phyloP scores from a whole-genome alignment of 2,329 filamentous ascomycete genomes.

The Neodidymelliopsis sp. region DNA sequence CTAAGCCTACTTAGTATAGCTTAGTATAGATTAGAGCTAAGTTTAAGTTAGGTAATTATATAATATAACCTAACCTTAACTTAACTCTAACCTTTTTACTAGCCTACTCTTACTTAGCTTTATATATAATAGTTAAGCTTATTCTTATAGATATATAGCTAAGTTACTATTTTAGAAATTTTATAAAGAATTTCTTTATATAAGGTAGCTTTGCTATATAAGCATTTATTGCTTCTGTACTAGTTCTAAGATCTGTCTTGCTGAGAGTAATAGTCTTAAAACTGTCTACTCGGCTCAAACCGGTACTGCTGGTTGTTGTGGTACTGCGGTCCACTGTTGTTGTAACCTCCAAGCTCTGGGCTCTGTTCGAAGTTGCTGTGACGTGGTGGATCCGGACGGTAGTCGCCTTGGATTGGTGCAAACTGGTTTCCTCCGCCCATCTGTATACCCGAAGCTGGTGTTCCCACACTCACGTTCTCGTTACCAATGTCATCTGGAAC shows the following conservation, averaged over 20 bases:
- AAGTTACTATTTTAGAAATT: too few species aligned
- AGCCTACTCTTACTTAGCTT: too few species aligned
- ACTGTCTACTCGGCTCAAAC: slow-evolving; percentile 11
- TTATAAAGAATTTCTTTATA: background rate
- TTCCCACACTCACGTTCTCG: slow-evolving; percentile 39
- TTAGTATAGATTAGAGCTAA: too few species aligned
- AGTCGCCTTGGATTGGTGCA: slow-evolving; percentile 10
- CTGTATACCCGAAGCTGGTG: slow-evolving; percentile 23
- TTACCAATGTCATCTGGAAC: slow-evolving; percentile 43
- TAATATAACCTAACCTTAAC: too few species aligned
- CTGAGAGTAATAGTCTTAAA: slow-evolving; percentile 11
- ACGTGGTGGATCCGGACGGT: slow-evolving; percentile 8
- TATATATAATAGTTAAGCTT: too few species aligned
- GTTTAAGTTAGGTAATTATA: too few species aligned
- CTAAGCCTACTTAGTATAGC: too few species aligned
- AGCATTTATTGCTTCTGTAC: too few species aligned
- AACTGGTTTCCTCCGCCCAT: slow-evolving; percentile 21
- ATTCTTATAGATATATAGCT: too few species aligned
- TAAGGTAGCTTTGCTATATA: background rate
- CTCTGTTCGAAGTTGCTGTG: slow-evolving; percentile 13
- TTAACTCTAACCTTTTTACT: too few species aligned
- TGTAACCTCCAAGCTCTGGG: slow-evolving; percentile 7
- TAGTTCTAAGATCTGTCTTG: slow-evolving; percentile 3
- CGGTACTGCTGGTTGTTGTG: slow-evolving; percentile 18
- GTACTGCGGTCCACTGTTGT: slow-evolving; percentile 13